Conservation (phyloP, 352 stramenopile species). For the Phytophthora quininea region DNA sequence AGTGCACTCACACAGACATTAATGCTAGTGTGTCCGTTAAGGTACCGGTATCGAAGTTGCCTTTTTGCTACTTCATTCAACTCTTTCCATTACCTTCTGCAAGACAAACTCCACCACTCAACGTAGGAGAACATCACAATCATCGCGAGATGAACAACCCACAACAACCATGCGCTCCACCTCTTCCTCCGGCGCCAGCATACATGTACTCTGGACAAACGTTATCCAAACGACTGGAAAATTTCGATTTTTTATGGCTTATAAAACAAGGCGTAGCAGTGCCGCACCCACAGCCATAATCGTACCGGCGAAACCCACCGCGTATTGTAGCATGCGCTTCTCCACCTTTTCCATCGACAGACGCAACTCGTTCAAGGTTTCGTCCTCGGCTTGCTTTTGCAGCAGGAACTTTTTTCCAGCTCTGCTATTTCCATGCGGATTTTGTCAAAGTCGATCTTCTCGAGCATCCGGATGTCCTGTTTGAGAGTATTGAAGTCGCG, state of each 20-base stretch:
- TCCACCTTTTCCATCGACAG: slow-evolving; percentile 91
- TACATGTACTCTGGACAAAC: too few relatives aligned
- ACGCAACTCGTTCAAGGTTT: slow-evolving; percentile 86
- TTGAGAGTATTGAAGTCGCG: slow-evolving; percentile 91
- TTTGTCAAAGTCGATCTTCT: slow-evolving; percentile 92
- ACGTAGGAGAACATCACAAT: too few relatives aligned
- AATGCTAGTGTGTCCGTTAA: too few relatives aligned
- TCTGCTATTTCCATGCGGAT: slow-evolving; percentile 88
- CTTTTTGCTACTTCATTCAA: too few relatives aligned
- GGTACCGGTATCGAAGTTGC: too few relatives aligned
- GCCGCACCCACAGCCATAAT: slow-evolving; percentile 87
- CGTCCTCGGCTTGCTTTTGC: slow-evolving; percentile 88
- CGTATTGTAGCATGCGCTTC: slow-evolving; percentile 90
- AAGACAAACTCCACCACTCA: too few relatives aligned
- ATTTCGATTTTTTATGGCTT: slow-evolving; percentile 27
- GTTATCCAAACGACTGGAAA: slow-evolving; percentile 3
- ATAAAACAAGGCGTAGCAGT: slow-evolving; percentile 78
- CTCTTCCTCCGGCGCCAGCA: too few relatives aligned
- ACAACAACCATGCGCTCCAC: too few relatives aligned
- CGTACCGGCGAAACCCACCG: slow-evolving; percentile 85
- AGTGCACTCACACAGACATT: background rate
- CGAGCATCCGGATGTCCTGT: slow-evolving; percentile 90
- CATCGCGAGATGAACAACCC: too few relatives aligned
- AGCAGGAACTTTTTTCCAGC: slow-evolving; percentile 90
- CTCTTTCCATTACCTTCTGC: too few relatives aligned